phyloP scores from a whole-genome alignment of 2,329 filamentous ascomycete species.

The Acrodontium crateriforme region DNA sequence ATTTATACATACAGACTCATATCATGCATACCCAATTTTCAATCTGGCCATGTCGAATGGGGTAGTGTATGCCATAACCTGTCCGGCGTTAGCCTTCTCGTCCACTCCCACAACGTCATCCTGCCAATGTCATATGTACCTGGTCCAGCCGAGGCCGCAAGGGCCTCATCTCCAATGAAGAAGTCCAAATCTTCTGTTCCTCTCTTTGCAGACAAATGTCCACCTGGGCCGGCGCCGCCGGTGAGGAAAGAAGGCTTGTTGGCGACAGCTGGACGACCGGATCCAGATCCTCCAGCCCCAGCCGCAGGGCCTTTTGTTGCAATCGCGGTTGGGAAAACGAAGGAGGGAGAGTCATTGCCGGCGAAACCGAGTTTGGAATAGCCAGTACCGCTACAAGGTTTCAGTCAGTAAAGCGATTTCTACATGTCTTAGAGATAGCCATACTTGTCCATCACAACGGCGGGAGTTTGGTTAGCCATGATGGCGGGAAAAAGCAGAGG shows the following conservation, averaged over 20 bases:
- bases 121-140: conserved; percentile 35
- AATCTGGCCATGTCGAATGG: conserved; percentile 93
- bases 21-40: conserved; percentile 74
- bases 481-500: too few relatives aligned
- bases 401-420: conserved; percentile 2
- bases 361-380: conserved; percentile 99
- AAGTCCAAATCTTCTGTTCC: conserved; percentile 96
- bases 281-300: conserved; percentile 50
- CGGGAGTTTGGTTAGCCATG: conserved; percentile 97
- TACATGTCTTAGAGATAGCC: conserved; percentile 3
- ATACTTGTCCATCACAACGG: conserved; percentile 99
- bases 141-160: conserved; percentile 69
- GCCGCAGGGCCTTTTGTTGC: conserved; percentile 72
- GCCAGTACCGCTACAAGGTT: conserved; percentile 73
- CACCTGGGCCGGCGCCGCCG: conserved; percentile 59
- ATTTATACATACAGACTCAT: neutral
- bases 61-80: conserved; percentile 95
- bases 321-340: conserved; percentile 98
- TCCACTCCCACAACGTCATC: neutral
- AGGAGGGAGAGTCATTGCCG: conserved; percentile 97
- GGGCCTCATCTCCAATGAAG: conserved; percentile 95
- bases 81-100: conserved; percentile 8
- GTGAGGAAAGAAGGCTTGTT: conserved; percentile 95
- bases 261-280: conserved; percentile 75
- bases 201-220: conserved; percentile 79